Evolutionary conservation across 2,329 filamentous ascomycete species (phyloP), one percentile per base, ranked within the genome.

Genomic region (Cladosporium sp.): DNA sequence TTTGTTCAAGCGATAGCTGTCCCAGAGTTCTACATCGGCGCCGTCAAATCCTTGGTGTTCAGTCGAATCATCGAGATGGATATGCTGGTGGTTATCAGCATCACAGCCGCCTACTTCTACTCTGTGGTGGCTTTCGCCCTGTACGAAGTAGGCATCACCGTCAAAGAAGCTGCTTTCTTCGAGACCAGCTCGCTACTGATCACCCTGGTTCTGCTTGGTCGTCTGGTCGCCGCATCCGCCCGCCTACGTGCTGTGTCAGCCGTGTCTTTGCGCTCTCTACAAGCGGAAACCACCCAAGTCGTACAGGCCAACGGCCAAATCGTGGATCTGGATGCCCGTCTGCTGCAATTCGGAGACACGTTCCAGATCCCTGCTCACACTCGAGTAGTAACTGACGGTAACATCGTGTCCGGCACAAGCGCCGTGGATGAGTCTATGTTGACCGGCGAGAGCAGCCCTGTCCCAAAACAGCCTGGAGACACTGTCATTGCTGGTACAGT

Each of bases 401-500:
- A 77, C 0, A 81, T 93, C 0, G 61, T 86, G 0, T 73, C 74
- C 1, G 89, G 89, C 0, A 75, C 74, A 0, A 86, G 84, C 0
- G 88, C 90, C 59, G 79, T 91, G 0, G 82, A 93, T 66, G 90
- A 93, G 69, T 89, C 88, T 0, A 89, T 90, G 84, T 72, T 93
- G 7, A 93, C 89, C 0, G 89, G 89, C 0, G 90, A 94, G 68
- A 79, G 82, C 0, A 72, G 72, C 0, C 84, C 83, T 0, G 80
- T 90, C 0, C 76, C 77, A 5, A 92, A 92, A 67, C 61, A 70
- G 0, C 52, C 72, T 0, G 79, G 80, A 0, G 82, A 80, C 1
- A 50, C 65, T 0, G 79, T 92, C 1, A 81, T 89, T 59, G 89
- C 89, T 1, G 88, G 88, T 0, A 79, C 80, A 0, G 72, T 89